Evolutionary conservation across 106 monocot genomes (phyloP), one percentile per base, ranked within the genome.

Genomic region (Dendrobium officinale): DNA sequence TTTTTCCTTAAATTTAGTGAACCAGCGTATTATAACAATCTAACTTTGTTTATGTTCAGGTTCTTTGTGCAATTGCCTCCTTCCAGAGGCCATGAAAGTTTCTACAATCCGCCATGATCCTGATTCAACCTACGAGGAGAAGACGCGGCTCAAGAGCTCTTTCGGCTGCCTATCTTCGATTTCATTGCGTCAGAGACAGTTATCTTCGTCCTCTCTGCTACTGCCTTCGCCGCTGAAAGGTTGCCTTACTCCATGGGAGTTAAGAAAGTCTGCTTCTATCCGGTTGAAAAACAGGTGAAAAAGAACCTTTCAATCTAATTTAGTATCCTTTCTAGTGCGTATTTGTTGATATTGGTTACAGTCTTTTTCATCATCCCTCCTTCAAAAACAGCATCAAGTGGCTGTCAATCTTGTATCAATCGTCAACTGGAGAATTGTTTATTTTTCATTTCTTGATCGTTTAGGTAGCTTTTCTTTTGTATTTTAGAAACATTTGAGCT

Each of bases 1-100:
- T 44, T 0, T 44, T 6, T 26, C 26, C 8, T 44, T 45, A 9
- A 7, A 51, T 51, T 51, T 27, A 10, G 22, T 27, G 27, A 67
- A 67, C 18, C 22, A 22, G 64, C 2, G 37, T 11, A 26, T 68
- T 33, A 9, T 70, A 37, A 37, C 37, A 9, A 70, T 40, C 13
- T 40, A 15, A 74, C 19, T 74, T 43, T 4, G 43, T 5, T 74
- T 74, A n/a, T 45, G 59, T 31, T 82, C 80, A 93, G 93, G 93
- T 55, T 85, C 90, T 26, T 67, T 93, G 8, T 93, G 90, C 90
- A 93, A 85, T 45, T 90, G 90, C 88, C 67, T 93, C 56, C 85
- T 93, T 26, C 90, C 93, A 0, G 86, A 86, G 75, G 79, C 90
- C 47, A 77, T 90, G 0, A 86, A 85, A 79, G 87, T 90, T 70